phyloP scores from a whole-genome alignment of 805 yeast species.

The Yarrowia deformans region DNA sequence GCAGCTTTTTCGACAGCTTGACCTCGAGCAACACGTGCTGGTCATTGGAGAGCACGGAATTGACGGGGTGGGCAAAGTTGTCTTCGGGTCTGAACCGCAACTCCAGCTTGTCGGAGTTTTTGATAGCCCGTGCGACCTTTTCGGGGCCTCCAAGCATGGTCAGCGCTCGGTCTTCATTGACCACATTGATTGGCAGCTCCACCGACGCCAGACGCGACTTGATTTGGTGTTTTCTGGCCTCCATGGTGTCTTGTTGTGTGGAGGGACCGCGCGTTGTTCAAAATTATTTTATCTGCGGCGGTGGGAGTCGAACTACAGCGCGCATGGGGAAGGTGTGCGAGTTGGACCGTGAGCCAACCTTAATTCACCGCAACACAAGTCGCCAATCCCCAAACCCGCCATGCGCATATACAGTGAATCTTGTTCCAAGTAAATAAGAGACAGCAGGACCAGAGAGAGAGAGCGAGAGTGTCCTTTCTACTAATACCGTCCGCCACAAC shows the following conservation, averaged over 20 bases:
- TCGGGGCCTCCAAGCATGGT: conserved; percentile 59
- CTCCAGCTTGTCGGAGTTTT: conserved; percentile 48
- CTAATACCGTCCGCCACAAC: background rate
- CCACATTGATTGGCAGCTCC: conserved; percentile 79
- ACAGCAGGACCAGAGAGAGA: no score
- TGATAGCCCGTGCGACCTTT: conserved; percentile 51
- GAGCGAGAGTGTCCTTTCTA: no score
- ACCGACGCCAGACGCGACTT: conserved; percentile 57
- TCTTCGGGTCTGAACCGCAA: conserved; percentile 51
- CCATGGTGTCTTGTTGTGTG: conserved; percentile 5
- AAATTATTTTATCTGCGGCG: conserved; percentile 6
- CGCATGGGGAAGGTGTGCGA: conserved; percentile 11
- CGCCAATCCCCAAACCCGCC: conserved; percentile 19
- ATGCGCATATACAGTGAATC: conserved; percentile 14
- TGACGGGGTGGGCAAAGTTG: conserved; percentile 59
- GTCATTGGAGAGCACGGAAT: conserved; percentile 46
- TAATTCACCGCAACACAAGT: conserved; percentile 5
- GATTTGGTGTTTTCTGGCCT: conserved; percentile 36
- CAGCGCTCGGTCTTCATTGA: conserved; percentile 55
- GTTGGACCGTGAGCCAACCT: background rate
- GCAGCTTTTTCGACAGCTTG: conserved; percentile 47
- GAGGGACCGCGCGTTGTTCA: background rate
- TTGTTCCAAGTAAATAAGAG: conserved; percentile 7
- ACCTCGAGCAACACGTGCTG: conserved; percentile 50
- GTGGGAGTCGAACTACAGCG: conserved; percentile 34